Conservation (phyloP, 2,329 filamentous ascomycete species). For the Scorias spongiosa region DNA sequence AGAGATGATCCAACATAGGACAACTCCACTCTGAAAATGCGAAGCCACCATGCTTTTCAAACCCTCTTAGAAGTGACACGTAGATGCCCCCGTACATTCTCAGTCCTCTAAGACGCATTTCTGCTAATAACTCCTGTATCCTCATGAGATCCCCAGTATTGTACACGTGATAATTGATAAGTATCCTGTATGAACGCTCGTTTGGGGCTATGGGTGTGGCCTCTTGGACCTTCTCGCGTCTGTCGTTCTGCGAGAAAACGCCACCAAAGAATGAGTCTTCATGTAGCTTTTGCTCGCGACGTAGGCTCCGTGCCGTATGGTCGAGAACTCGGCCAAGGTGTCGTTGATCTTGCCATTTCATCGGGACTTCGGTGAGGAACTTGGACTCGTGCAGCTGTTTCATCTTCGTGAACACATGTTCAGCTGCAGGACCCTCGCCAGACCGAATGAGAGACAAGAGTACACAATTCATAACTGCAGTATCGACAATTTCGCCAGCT, state of each 20-base stretch:
- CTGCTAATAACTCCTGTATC: slow-evolving; percentile 56
- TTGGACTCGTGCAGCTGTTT: slow-evolving; percentile 41
- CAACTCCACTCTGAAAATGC: slow-evolving; percentile 56
- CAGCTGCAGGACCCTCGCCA: slow-evolving; percentile 61
- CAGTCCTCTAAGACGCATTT: slow-evolving; percentile 60
- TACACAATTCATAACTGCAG: slow-evolving; percentile 71
- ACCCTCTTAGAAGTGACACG: slow-evolving; percentile 68
- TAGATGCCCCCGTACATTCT: slow-evolving; percentile 64
- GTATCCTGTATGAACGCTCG: slow-evolving; percentile 60
- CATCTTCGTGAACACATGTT: slow-evolving; percentile 75
- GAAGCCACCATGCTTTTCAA: slow-evolving; percentile 54
- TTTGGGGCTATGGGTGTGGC: slow-evolving; percentile 56
- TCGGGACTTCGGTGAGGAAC: slow-evolving; percentile 15
- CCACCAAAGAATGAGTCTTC: slow-evolving; percentile 27
- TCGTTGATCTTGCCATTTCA: slow-evolving; percentile 27
- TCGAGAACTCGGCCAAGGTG: slow-evolving; percentile 34
- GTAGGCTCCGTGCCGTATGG: slow-evolving; percentile 26
- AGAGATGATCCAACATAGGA: slow-evolving; percentile 51
- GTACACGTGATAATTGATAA: slow-evolving; percentile 60
- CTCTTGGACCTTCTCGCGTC: slow-evolving; percentile 43
- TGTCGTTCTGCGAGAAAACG: slow-evolving; percentile 8
- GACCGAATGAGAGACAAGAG: slow-evolving; percentile 63
- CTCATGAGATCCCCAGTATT: slow-evolving; percentile 55
- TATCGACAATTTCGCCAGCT: slow-evolving; percentile 76
- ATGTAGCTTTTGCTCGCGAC: slow-evolving; percentile 34